Percentiles rank a stretch among this genome's conserved stretches.
Evolutionary conservation across 139 green algal genomes (phyloP).

Genomic region (Marvania coccoides): DNA sequence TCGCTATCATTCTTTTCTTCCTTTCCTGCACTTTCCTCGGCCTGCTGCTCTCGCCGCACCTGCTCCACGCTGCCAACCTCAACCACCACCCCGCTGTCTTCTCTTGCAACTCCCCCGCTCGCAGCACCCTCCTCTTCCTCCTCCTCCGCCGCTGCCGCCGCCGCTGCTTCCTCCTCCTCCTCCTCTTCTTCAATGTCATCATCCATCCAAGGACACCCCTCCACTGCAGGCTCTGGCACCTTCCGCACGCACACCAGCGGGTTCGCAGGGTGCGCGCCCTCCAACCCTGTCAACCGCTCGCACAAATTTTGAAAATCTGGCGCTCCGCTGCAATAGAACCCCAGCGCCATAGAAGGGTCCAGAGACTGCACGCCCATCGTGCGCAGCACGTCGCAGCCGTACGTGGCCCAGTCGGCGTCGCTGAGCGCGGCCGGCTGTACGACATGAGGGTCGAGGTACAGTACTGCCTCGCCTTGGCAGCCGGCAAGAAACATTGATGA

Average conservation of each 20-base stretch:
- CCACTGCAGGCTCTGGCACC: neutral
- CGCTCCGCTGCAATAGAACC: constrained; percentile 61
- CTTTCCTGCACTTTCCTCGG: neutral
- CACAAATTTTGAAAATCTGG: constrained; percentile 14
- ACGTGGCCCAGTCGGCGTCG: constrained; percentile 19
- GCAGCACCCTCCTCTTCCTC: neutral
- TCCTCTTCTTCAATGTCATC: too few species aligned
- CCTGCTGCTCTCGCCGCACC: neutral
- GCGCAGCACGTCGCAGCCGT: constrained; percentile 27
- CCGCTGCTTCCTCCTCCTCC: neutral
- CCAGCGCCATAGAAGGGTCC: constrained; percentile 80
- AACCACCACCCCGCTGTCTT: too few species aligned
- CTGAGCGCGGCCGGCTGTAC: constrained; percentile 37
- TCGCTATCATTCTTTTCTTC: neutral
- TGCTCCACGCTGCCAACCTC: neutral
- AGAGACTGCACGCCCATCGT: constrained; percentile 56
- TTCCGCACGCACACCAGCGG: neutral
- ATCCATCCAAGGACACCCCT: too few species aligned
- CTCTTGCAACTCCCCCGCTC: neutral
- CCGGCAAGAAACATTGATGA: constrained; percentile 85
- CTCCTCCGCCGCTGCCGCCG: neutral
- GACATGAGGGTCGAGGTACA: constrained; percentile 82
- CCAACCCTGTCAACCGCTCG: neutral
- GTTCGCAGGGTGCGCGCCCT: neutral
- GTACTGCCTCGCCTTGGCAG: constrained; percentile 46